Base-by-base conservation (phyloP, 768 basidiomycete genomes). In the Kwoniella sp. region DNA sequence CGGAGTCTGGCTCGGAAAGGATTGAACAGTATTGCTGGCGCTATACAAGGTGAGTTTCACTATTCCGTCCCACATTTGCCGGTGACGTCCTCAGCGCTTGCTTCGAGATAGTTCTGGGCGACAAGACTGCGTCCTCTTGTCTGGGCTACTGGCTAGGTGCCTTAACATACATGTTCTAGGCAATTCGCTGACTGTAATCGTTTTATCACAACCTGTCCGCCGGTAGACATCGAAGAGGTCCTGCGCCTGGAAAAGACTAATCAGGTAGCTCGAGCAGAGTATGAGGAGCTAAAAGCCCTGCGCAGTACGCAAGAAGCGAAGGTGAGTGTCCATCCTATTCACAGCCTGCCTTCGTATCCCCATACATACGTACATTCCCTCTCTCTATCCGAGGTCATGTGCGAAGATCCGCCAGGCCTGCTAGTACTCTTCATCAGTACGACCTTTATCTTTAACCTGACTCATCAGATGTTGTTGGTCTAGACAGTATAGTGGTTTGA, bases 1-100 rank as follows among this genome's bases (percentile, higher is more conserved):
- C 83, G 92, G 73, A 89, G 85, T 0, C 88, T 94, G 76, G 91
- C 92, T 1, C 82, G 89, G 50, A 78, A 83, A 13, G 87, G 82
- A 2, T 72, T 89, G 68, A 85, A 82, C 25, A 85, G 85, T 53
- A 71, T 87, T 11, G 73, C 80, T 2, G 88, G 86, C 2, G 92
- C 91, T 1, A 83, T 84, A 55, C 79, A 83, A 71, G 92, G 93
- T 89, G 68, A 55, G 84, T 78, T 31, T 8, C 11, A 12, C 30
- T 54, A 17, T 17, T 17, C 1, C 28, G 9, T 54, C 13, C 13
- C 34, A 34, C 7, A 34, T 34, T 34, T 13, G 13, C 34, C 34
- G 34, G 34, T 34, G 13, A 5, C 7, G 13, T 34, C 34, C 34
- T 13, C 34, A n/a, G n/a, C n/a, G n/a, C n/a, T n/a, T n/a, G n/a